These are phyloP conservation scores for Exidia glandulosa DNA, from an alignment of 768 basidiomycete species.

Conservation along the genomic window DNA sequence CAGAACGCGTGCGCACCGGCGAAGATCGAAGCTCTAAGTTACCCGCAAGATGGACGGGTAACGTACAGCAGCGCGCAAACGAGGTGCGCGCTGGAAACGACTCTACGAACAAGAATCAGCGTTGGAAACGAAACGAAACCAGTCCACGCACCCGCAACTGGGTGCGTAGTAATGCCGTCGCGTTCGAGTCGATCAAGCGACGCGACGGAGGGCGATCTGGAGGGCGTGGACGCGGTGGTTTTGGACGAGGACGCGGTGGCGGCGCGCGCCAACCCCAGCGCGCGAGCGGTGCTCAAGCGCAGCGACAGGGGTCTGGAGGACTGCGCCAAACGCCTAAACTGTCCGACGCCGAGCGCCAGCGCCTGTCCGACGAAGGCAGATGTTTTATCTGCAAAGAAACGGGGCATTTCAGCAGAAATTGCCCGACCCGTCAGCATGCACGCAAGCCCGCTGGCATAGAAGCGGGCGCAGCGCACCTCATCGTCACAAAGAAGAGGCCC, in stretches of 20 bases:
- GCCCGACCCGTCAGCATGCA: slow-evolving; percentile 14
- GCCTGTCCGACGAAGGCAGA: slow-evolving; percentile 6
- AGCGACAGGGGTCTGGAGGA: too few species aligned
- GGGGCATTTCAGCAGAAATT: slow-evolving; percentile 21
- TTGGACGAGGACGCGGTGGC: background rate
- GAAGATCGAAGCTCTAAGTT: too few species aligned
- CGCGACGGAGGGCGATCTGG: too few species aligned
- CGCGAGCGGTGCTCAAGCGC: background rate
- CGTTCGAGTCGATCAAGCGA: background rate
- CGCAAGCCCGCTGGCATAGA: background rate
- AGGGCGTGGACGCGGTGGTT: background rate
- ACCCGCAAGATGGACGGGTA: too few species aligned
- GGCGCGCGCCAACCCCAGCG: background rate
- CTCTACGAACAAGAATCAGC: too few species aligned
- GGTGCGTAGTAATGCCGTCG: too few species aligned
- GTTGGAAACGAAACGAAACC: too few species aligned
- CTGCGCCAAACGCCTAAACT: background rate
- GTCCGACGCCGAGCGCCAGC: background rate
- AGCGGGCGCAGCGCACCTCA: too few species aligned
- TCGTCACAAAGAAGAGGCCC: too few species aligned
- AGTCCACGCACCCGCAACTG: too few species aligned
- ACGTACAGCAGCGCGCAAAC: too few species aligned
- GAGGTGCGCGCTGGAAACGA: too few species aligned
- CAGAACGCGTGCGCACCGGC: slow-evolving; percentile 8
- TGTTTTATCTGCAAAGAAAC: slow-evolving; percentile 20